Evolutionary conservation across 192 early-diverging fungal genomes (phyloP).

Genomic region (Oehlia diaphana): DNA sequence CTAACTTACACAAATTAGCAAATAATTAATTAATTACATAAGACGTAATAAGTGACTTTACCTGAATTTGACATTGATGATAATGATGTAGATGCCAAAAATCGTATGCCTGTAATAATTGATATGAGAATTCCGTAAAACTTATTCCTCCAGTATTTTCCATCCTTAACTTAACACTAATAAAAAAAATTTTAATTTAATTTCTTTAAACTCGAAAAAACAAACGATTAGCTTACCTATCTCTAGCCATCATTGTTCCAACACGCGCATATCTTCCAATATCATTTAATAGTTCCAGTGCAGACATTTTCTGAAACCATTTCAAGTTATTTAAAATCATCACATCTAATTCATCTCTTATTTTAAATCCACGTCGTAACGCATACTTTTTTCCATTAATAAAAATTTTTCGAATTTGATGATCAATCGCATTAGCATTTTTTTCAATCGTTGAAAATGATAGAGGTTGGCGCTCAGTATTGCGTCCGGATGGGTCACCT

Average conservation of each 20-base stretch:
- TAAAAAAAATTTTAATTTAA: neutral
- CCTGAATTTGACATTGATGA: conserved; percentile 67
- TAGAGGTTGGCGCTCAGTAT: conserved; percentile 75
- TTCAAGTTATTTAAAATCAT: conserved; percentile 76
- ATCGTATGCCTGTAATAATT: conserved; percentile 93
- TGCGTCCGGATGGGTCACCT: conserved; percentile 90
- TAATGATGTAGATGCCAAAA: conserved; percentile 80
- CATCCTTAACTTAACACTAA: conserved; percentile 78
- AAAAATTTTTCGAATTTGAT: conserved; percentile 76
- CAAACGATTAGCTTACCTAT: conserved; percentile 53
- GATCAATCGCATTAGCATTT: conserved; percentile 69
- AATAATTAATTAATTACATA: neutral
- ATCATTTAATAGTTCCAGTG: conserved; percentile 74
- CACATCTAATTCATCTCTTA: conserved; percentile 35
- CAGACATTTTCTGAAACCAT: conserved; percentile 75
- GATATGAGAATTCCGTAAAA: conserved; percentile 97
- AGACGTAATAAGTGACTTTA: conserved; percentile 13
- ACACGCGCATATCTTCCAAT: conserved; percentile 83
- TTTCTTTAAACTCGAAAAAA: neutral
- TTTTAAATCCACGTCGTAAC: conserved; percentile 36
- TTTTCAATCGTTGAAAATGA: conserved; percentile 49
- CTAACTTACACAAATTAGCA: conserved; percentile 55
- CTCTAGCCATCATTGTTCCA: conserved; percentile 80
- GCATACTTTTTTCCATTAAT: conserved; percentile 49
- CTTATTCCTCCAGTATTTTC: conserved; percentile 82